Base-by-base conservation (phyloP, 1,139 yeast species). In the Nematodospora anomalae region DNA sequence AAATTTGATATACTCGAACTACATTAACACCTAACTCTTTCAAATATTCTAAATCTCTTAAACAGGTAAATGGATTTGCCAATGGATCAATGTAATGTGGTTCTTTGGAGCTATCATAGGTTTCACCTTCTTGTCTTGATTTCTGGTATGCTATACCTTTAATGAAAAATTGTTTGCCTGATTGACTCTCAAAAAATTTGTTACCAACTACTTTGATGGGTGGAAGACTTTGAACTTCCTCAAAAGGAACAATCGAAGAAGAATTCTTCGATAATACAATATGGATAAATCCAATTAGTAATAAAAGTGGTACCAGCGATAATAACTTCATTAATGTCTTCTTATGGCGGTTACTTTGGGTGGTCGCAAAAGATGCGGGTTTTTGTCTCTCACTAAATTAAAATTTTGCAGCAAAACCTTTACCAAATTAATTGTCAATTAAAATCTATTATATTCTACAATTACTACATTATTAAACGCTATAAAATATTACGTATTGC, bases 101-200 rank as follows among this genome's bases (percentile, higher is more conserved):
- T 9, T 60, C 57, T 1, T 43, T 36, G 2, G 45, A 37, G 9
- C 49, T 46, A 22, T 51, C 53, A 29, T 50, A 60, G 7, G 43
- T 37, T 18, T 59, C 66, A 10, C 55, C 59, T 34, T 60, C 62
- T 25, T 62, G 57, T 37, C 71, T 53, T 30, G 69, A 59, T 29
- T 74, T 75, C 49, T 78, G 83, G 46, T 79, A 79, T 1, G 83
- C 81, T 26, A 77, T 71, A 8, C 84, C 84, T 42, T 74, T 76
- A 41, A 78, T 63, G 45, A 70, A 76, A 52, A 77, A 78, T 55
- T 76, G 82, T 18, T 66, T 59, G 1, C 74, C 74, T 10, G 43
- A 20, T 12, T 53, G 57, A 3, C 64, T 44, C 40, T 63, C 54
- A 43, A 69, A 75, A 51, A 79, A 74, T 47, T 75, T 74, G 50